Evolutionary conservation across 805 yeast species (phyloP).

Genomic region (Cyberlindnera amylophila): DNA sequence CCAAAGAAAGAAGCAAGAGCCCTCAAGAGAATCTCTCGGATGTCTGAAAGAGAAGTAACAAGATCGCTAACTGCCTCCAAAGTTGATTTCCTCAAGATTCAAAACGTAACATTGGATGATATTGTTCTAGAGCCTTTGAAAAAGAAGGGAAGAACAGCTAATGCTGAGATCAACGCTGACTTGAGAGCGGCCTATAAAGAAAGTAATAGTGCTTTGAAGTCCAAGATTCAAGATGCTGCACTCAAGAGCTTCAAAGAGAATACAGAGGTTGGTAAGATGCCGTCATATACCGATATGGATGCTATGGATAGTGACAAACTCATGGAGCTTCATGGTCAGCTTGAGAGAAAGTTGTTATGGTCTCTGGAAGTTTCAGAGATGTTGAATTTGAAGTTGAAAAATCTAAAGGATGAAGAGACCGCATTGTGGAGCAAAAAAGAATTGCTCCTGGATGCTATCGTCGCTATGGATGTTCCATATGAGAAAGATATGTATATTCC

Average conservation of each 20-base stretch:
- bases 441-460: conserved; percentile 39
- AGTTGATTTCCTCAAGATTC: conserved; percentile 24
- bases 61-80: conserved; percentile 10
- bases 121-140: conserved; percentile 25
- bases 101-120: conserved; percentile 24
- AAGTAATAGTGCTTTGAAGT: conserved; percentile 10
- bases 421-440: conserved; percentile 39
- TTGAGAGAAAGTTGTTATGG: conserved; percentile 35
- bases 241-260: conserved; percentile 7
- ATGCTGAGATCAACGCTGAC: conserved; percentile 24
- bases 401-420: conserved; percentile 32
- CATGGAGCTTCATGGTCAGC: conserved; percentile 25
- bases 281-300: conserved; percentile 18
- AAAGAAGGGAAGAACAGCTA: conserved; percentile 27
- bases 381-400: conserved; percentile 30
- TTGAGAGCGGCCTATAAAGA: conserved; percentile 20
- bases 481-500: conserved; percentile 6
- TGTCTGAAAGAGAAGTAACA: conserved; percentile 13
- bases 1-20: conserved; percentile 9
- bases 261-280: conserved; percentile 18
- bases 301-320: conserved; percentile 11
- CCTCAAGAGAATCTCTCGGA: conserved; percentile 9
- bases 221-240: conserved; percentile 5
- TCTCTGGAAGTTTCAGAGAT: conserved; percentile 36
- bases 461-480: conserved; percentile 29